phyloP scores from a whole-genome alignment of 805 yeast species.

The Teunomyces tritomae region DNA sequence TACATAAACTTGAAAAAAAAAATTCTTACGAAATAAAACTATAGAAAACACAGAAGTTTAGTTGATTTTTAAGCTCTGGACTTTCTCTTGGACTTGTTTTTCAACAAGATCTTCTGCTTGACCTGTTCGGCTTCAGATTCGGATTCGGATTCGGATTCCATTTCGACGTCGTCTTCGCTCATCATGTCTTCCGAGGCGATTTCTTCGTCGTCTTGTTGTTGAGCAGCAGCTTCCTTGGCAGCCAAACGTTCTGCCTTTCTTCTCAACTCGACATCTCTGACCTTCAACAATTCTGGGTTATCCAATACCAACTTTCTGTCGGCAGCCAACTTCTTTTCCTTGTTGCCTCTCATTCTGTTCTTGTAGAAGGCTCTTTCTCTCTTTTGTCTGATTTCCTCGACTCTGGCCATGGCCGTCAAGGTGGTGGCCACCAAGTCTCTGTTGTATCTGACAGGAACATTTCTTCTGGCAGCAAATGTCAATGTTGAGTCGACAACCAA shows the following conservation, averaged over 20 bases:
- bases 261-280: slow-evolving; percentile 90
- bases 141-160: slow-evolving; percentile 35
- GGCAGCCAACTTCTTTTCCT: slow-evolving; percentile 76
- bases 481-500: slow-evolving; percentile 95
- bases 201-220: slow-evolving; percentile 42
- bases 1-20: background rate
- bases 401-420: slow-evolving; percentile 90
- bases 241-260: slow-evolving; percentile 70
- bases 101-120: slow-evolving; percentile 58
- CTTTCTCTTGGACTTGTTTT: slow-evolving; percentile 65
- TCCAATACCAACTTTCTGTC: slow-evolving; percentile 87
- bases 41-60: background rate
- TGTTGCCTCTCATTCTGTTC: slow-evolving; percentile 98
- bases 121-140: slow-evolving; percentile 47
- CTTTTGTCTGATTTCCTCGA: slow-evolving; percentile 92
- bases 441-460: slow-evolving; percentile 96
- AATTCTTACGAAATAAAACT: slow-evolving; percentile 1
- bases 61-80: slow-evolving; percentile 13
- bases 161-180: slow-evolving; percentile 40
- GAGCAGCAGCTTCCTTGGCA: slow-evolving; percentile 51
- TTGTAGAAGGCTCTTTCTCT: slow-evolving; percentile 98
- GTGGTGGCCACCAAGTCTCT: slow-evolving; percentile 95
- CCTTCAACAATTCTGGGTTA: slow-evolving; percentile 83
- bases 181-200: slow-evolving; percentile 41
- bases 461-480: slow-evolving; percentile 95